phyloP scores from a whole-genome alignment of 768 basidiomycete genomes.

The Rossbeevera mucosa region DNA sequence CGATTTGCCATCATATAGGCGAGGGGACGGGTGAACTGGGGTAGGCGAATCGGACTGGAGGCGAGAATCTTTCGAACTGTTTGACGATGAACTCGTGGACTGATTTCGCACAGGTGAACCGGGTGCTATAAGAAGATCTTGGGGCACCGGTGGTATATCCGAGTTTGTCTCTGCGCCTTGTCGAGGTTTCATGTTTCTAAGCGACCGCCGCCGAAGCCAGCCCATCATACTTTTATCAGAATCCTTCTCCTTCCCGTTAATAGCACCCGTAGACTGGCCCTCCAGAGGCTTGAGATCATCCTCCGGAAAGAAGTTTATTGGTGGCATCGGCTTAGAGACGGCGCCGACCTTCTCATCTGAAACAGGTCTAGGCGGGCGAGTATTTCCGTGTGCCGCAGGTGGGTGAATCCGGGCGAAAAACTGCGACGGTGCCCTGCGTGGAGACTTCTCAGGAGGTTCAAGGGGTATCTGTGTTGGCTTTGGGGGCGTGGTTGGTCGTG shows the following conservation, averaged over 20 bases:
- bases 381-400: constrained; percentile 8
- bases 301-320: constrained; percentile 18
- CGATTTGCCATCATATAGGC: constrained; percentile 12
- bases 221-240: constrained; percentile 36
- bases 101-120: constrained; percentile 21
- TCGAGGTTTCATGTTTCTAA: constrained; percentile 21
- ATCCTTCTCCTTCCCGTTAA: constrained; percentile 33
- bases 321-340: constrained; percentile 9
- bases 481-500: constrained; percentile 20
- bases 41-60: constrained; percentile 17
- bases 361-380: constrained; percentile 21
- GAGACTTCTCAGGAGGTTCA: constrained; percentile 17
- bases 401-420: constrained; percentile 12
- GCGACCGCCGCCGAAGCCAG: constrained; percentile 30
- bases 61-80: constrained; percentile 26
- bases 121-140: constrained; percentile 6
- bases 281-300: constrained; percentile 24
- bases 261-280: constrained; percentile 29
- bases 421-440: constrained; percentile 21
- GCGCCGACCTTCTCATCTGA: constrained; percentile 23
- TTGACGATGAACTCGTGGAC: constrained; percentile 18
- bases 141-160: constrained; percentile 13
- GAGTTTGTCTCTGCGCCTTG: constrained; percentile 18
- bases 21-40: constrained; percentile 8
- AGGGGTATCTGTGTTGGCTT: constrained; percentile 14